phyloP scores from a whole-genome alignment of 2,329 filamentous ascomycete genomes.

The Chaetomium globosum region DNA sequence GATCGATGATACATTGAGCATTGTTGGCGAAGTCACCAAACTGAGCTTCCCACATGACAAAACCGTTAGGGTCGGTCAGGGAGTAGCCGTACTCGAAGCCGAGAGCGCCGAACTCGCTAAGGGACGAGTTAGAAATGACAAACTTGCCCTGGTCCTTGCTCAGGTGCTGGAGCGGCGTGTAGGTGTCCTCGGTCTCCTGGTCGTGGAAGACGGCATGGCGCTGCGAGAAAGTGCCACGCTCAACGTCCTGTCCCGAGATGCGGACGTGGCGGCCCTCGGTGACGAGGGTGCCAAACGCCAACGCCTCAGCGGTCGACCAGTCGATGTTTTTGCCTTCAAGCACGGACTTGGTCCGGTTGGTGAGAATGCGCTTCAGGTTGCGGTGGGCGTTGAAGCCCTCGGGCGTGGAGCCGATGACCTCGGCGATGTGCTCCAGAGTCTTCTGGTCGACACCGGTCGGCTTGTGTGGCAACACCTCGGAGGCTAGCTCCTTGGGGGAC shows the following conservation, averaged over 20 bases:
- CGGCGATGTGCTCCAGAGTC: conserved; percentile 77
- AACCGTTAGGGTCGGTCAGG: conserved; percentile 89
- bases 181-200: conserved; percentile 90
- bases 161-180: conserved; percentile 88
- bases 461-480: conserved; percentile 88
- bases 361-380: conserved; percentile 95
- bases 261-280: conserved; percentile 95
- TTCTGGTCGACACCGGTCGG: conserved; percentile 77
- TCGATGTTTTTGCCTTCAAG: conserved; percentile 92
- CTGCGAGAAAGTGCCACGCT: conserved; percentile 99
- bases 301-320: conserved; percentile 94
- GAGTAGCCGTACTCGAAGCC: conserved; percentile 99
- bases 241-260: conserved; percentile 97
- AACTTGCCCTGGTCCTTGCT: conserved; percentile 92
- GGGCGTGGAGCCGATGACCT: conserved; percentile 75
- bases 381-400: conserved; percentile 88
- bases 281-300: conserved; percentile 90
- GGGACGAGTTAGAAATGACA: conserved; percentile 94
- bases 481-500: conserved; percentile 95
- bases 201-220: conserved; percentile 97
- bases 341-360: conserved; percentile 87
- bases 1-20: conserved; percentile 97
- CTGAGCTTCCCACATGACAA: conserved; percentile 99
- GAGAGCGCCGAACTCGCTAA: conserved; percentile 70
- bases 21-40: conserved; percentile 99